These are phyloP conservation scores for Rhizopogon sp. DNA, from an alignment of 768 basidiomycete species.

Conservation along the genomic window DNA sequence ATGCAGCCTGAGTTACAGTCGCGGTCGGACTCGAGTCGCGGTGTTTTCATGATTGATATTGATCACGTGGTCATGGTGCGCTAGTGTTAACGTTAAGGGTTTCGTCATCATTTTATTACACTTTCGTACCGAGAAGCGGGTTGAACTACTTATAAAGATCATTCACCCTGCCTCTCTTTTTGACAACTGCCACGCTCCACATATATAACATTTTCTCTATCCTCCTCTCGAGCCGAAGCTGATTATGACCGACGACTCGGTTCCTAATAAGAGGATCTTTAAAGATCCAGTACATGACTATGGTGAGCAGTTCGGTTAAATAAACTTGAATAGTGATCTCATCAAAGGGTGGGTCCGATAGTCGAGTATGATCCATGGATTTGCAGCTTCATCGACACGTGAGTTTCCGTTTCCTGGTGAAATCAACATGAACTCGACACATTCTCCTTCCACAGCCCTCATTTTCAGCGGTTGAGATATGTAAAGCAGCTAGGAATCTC, in stretches of 20 bases:
- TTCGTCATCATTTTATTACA: not conserved
- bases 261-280: constrained; percentile 19
- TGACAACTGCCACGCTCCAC: not conserved
- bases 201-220: not conserved
- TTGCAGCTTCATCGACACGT: constrained; percentile 67
- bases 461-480: constrained; percentile 72
- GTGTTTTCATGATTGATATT: not conserved
- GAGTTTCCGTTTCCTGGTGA: constrained; percentile 6
- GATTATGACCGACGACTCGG: constrained; percentile 2
- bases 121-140: no score
- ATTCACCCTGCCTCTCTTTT: no score
- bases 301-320: constrained; percentile 20
- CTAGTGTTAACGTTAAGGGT: not conserved
- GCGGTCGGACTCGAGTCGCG: no score
- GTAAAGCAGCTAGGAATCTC: constrained; percentile 81
- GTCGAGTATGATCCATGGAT: constrained; percentile 30
- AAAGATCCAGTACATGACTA: constrained; percentile 40
- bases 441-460: constrained; percentile 36
- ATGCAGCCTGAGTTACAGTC: not conserved
- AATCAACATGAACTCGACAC: not conserved
- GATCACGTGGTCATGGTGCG: not conserved
- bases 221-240: not conserved
- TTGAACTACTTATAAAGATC: not conserved
- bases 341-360: not conserved
- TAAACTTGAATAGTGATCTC: not conserved